Evolutionary conservation across 176 grass and related monocot genomes (phyloP).

Genomic region (Phoenix roebelenii): DNA sequence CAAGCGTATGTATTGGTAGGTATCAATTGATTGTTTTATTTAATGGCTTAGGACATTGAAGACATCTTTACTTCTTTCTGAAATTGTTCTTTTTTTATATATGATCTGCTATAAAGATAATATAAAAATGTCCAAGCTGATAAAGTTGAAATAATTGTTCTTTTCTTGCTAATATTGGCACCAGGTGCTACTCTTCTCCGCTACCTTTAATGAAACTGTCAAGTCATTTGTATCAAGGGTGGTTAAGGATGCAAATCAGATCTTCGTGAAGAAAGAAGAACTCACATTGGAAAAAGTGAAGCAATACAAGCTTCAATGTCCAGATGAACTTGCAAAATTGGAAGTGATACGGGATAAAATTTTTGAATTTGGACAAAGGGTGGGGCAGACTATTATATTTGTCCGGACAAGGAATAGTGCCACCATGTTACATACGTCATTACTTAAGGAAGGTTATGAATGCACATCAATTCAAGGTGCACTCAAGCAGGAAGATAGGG

Average conservation of each 20-base stretch:
- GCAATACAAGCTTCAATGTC: constrained; percentile 79
- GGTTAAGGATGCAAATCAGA: constrained; percentile 65
- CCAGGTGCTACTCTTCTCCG: constrained; percentile 94
- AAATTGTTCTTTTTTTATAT: too few relatives aligned
- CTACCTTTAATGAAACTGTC: constrained; percentile 80
- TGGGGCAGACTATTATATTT: constrained; percentile 95
- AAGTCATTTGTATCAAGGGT: constrained; percentile 84
- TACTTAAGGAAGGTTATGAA: constrained; percentile 71
- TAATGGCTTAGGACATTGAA: too few relatives aligned
- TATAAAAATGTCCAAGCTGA: neutral
- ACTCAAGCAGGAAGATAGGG: constrained; percentile 68
- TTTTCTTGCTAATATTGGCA: constrained; percentile 1
- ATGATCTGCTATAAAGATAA: too few relatives aligned
- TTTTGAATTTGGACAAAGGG: constrained; percentile 81
- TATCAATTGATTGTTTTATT: too few relatives aligned
- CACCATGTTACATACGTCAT: constrained; percentile 52
- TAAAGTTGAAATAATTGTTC: constrained; percentile 1
- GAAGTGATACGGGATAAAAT: constrained; percentile 80
- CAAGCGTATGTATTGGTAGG: too few relatives aligned
- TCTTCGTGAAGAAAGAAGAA: constrained; percentile 93
- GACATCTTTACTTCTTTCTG: too few relatives aligned
- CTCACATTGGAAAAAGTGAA: constrained; percentile 87
- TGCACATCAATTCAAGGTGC: constrained; percentile 91
- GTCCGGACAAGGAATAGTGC: constrained; percentile 65
- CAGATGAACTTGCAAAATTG: constrained; percentile 74